Conservation (phyloP, 768 basidiomycete genomes). For the Pulveroboletus sp. region DNA sequence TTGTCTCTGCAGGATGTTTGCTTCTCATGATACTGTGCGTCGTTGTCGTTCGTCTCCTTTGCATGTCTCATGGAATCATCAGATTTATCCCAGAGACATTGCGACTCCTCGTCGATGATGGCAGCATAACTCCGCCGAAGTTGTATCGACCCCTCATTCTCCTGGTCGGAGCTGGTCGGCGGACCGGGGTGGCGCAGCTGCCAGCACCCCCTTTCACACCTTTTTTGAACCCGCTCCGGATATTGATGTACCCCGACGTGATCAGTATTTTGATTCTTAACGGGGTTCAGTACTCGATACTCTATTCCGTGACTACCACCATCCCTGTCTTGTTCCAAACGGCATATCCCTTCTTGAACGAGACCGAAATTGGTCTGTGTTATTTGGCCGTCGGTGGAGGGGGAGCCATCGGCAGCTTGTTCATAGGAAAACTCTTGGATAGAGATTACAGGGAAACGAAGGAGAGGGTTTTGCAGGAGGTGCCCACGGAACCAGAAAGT, state of each 20-base stretch:
- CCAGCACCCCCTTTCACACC: slow-evolving; percentile 15
- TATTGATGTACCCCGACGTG: slow-evolving; percentile 39
- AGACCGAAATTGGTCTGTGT: slow-evolving; percentile 65
- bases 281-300: slow-evolving; percentile 53
- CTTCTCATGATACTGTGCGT: slow-evolving; percentile 13
- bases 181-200: background rate
- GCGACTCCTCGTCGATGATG: slow-evolving; percentile 27
- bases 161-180: slow-evolving; percentile 23
- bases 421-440: slow-evolving; percentile 59
- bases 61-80: background rate
- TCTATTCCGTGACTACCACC: slow-evolving; percentile 44
- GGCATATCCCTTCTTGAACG: slow-evolving; percentile 47
- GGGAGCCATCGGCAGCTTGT: slow-evolving; percentile 53
- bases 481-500: slow-evolving; percentile 22
- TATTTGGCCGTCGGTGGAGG: slow-evolving; percentile 78
- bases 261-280: slow-evolving; percentile 45
- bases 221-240: slow-evolving; percentile 37
- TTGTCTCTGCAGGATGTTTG: slow-evolving; percentile 12
- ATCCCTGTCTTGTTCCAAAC: slow-evolving; percentile 49
- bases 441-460: slow-evolving; percentile 36
- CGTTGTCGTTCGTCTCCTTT: background rate
- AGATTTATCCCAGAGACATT: slow-evolving; percentile 25
- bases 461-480: slow-evolving; percentile 12
- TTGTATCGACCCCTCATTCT: slow-evolving; percentile 28
- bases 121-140: slow-evolving; percentile 26